Evolutionary conservation across 345 rosid genomes (phyloP), one percentile per base, ranked within the genome.

Genomic region (Rubroshorea leprosula): DNA sequence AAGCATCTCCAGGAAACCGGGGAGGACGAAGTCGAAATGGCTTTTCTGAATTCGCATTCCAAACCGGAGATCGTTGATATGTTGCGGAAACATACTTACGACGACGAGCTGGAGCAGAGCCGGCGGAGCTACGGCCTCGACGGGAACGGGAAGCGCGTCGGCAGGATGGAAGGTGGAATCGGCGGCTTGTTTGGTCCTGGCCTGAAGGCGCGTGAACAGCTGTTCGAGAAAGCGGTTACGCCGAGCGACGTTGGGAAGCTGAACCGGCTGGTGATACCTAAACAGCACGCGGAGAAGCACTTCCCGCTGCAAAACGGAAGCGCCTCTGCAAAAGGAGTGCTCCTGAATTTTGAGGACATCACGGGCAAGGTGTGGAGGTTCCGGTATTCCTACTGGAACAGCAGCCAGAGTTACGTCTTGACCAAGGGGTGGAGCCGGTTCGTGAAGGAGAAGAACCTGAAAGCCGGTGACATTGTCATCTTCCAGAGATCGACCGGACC

Each of bases 371-470:
- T 86, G 27, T 92, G 98, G 96, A 71, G 98, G 65, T 92, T 92
- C 49, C 76, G 96, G 63, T 92, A 92, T 65, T 92, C 98, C 3
- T 92, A 92, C 58, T 92, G 98, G 98, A 92, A 84, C 49, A 92
- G 95, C 51, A 89, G 96, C 77, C 98, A 84, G 43, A 92, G 96
- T 61, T 92, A 89, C 39, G 98, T 89, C 51, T 76, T 92, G 61
- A 92, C 98, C 1, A 86, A 86, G 72, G 98, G 98, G 7, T 92
- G 96, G 98, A 89, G 89, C 81, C 75, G 90, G 7, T 92, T 84
- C 41, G 98, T 92, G 2, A 86, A 83, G 74, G 98, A 89, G 72
- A 92, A 83, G 77, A 76, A 60, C 53, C 63, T 92, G 25, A 77
- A 78, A 57, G 89, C 95, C 60, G 96, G 98, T 23, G 98, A 92